Evolutionary conservation across 495 filamentous ascomycete genomes (phyloP), one percentile per base, ranked within the genome.

Genomic region (Ascobolus immersus): DNA sequence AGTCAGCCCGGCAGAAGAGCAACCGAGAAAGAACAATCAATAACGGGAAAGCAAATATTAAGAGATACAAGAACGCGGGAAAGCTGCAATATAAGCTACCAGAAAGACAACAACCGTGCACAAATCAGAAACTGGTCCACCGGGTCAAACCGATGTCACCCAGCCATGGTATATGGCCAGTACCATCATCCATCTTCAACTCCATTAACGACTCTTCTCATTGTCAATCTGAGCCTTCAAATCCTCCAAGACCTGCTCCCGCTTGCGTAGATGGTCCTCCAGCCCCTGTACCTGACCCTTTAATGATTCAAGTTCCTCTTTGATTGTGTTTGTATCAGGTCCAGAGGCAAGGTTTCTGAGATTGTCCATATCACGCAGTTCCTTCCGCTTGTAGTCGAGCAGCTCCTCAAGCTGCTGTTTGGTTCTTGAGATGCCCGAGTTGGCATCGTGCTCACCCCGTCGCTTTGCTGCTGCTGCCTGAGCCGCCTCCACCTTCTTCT

Each of bases 321-420:
- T 42, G 28, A 77, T 64, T 9, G 57, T 60, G 42, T 69, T 63
- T 44, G 55, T 64, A 57, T 53, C 77, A 58, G 22, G 57, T 44
- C 59, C 75, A 48, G 44, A 55, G 60, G 51, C 51, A 55, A 73
- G 53, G 52, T 65, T 38, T 67, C 67, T 45, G 77, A 80, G 64
- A 77, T 78, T 64, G 66, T 84, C 67, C 54, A 64, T 30, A 58
- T 89, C 54, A 21, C 68, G 44, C 44, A 77, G 50, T 50, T 69
- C 64, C 37, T 62, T 53, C 33, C 74, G 54, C 57, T 80, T 80
- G 47, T 73, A 77, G 39, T 80, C 74, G 39, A 96, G 53, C 49
- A 96, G 55, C 57, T 84, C 73, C 52, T 92, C 79, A 11, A 96
- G 55, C 36, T 79, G 77, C 3, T 79, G 73, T 45, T 69, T 72